These are phyloP conservation scores for Fusarium denticulatum DNA, from an alignment of 2,329 filamentous ascomycete species.

Conservation along the genomic window DNA sequence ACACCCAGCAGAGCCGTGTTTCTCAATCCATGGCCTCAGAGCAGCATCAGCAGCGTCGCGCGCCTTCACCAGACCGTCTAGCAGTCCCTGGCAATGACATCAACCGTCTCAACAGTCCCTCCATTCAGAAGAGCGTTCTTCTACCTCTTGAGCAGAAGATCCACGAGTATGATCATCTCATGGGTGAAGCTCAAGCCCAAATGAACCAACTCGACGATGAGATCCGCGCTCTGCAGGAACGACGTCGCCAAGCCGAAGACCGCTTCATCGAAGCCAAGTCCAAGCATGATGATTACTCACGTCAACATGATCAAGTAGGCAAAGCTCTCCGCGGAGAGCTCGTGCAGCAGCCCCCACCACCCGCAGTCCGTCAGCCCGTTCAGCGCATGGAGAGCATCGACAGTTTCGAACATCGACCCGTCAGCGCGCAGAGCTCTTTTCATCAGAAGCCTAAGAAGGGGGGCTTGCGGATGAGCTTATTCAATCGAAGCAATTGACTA, in stretches of 20 bases:
- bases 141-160: conserved; percentile 58
- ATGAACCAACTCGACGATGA: conserved; percentile 57
- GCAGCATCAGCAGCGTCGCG: conserved; percentile 33
- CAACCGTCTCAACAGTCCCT: conserved; percentile 56
- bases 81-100: conserved; percentile 43
- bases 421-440: conserved; percentile 37
- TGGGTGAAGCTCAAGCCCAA: conserved; percentile 54
- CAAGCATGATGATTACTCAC: conserved; percentile 57
- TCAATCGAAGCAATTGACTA: conserved; percentile 31
- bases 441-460: conserved; percentile 31
- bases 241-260: conserved; percentile 52
- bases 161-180: conserved; percentile 54
- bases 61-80: conserved; percentile 27
- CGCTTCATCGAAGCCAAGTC: conserved; percentile 55
- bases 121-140: conserved; percentile 55
- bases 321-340: conserved; percentile 54
- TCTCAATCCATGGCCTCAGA: conserved; percentile 25
- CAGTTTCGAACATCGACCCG: conserved; percentile 35
- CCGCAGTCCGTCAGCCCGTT: conserved; percentile 13
- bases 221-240: conserved; percentile 53
- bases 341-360: conserved; percentile 7
- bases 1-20: conserved; percentile 33
- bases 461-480: conserved; percentile 37
- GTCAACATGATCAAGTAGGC: conserved; percentile 55
- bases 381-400: conserved; percentile 39